Evolutionary conservation across 768 basidiomycete species (phyloP).

Genomic region (Mycena alexandri): DNA sequence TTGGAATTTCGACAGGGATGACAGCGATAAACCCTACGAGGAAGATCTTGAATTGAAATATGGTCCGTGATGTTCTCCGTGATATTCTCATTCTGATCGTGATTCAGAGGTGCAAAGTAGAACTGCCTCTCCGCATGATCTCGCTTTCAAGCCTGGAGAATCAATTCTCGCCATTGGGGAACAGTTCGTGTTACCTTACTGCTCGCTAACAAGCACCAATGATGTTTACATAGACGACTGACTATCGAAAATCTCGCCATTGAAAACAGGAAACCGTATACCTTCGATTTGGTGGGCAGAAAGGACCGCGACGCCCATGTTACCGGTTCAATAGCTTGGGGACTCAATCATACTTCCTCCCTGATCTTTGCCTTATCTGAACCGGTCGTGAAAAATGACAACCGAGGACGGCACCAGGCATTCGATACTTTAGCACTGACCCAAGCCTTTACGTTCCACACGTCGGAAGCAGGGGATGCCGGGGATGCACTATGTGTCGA

Average conservation of each 20-base stretch:
- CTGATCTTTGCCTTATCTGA: slow-evolving; percentile 71
- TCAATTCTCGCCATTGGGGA: slow-evolving; percentile 58
- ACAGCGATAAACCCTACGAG: neutral
- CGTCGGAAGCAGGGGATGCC: slow-evolving; percentile 67
- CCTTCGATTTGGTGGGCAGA: slow-evolving; percentile 36
- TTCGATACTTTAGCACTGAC: slow-evolving; percentile 55
- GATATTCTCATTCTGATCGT: slow-evolving; percentile 30
- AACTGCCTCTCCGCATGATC: slow-evolving; percentile 50
- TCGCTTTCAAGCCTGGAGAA: slow-evolving; percentile 59
- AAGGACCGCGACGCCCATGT: slow-evolving; percentile 38
- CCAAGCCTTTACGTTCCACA: slow-evolving; percentile 53
- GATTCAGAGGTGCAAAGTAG: slow-evolving; percentile 36
- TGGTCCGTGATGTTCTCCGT: neutral
- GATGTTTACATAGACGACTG: slow-evolving; percentile 9
- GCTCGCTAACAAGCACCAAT: neutral
- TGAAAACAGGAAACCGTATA: slow-evolving; percentile 21
- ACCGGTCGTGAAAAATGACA: slow-evolving; percentile 44
- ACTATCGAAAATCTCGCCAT: slow-evolving; percentile 20
- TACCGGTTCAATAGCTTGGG: slow-evolving; percentile 68
- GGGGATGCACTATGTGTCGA: slow-evolving; percentile 67
- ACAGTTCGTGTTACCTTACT: slow-evolving; percentile 44
- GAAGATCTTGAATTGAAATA: neutral
- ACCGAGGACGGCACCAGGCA: slow-evolving; percentile 61
- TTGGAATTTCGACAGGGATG: slow-evolving; percentile 19
- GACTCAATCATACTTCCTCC: slow-evolving; percentile 51